Evolutionary conservation across 345 rosid genomes (phyloP), one percentile per base, ranked within the genome.

Genomic region (Moricandia arvensis): DNA sequence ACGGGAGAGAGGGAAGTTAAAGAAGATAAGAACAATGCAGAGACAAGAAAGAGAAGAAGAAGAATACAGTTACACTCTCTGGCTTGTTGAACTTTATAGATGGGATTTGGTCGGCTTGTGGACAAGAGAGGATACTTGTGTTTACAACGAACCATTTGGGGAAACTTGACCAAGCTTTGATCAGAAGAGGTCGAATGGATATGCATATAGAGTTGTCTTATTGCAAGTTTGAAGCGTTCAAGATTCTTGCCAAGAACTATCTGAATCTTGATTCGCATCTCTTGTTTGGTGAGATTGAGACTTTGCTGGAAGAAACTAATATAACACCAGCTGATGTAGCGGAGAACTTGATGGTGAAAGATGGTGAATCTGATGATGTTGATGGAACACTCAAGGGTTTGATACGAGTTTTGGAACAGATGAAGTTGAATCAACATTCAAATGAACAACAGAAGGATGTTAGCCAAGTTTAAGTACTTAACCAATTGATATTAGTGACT

Each of bases 31-130:
- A 51, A 24, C 69, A 54, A 15, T 38, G 9, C 27, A 16, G 27
- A 61, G 6, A 17, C n/a, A 61, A 34, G n/a, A 17, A 10, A 8
- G 45, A 16, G 45, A 16, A 61, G 45, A 33, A 61, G n/a, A 38
- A 33, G 4, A 75, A 68, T 35, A 31, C 71, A n/a, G 82, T 83
- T 17, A 83, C 87, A 4, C 79, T 82, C 33, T 80, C 85, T 0
- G 89, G 85, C 2, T 58, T 86, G 0, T 30, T 86, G 65, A 83
- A 86, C 74, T 75, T 78, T 53, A 80, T 85, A 10, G 85, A 85
- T 75, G 88, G 86, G 12, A 24, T 82, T 12, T 81, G 86, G 82
- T 85, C 86, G 12, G 82, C 85, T 51, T 82, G 81, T 41, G 85
- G 80, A 2, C 80, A 75, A 18, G 86, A 80, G 63, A 83, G 82